Evolutionary conservation across 768 basidiomycete genomes (phyloP).

Genomic region (Boletus vinaceobasis): DNA sequence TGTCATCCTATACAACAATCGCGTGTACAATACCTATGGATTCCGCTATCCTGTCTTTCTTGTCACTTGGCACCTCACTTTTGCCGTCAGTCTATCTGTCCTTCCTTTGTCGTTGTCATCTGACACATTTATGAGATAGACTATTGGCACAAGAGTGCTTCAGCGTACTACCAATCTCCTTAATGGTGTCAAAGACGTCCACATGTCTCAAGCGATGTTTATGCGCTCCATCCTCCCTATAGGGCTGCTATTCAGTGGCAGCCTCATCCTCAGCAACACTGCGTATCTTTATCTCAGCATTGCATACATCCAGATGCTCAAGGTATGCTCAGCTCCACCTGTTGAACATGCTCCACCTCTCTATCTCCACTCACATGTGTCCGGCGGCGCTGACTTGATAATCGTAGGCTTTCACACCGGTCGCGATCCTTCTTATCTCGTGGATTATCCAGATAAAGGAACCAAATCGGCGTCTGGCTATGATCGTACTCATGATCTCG

Average conservation of each 20-base stretch:
- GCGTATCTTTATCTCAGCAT: conserved; percentile 91
- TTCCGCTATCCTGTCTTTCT: conserved; percentile 93
- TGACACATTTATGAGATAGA: conserved; percentile 32
- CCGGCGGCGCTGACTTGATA: neutral
- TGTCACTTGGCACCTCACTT: conserved; percentile 79
- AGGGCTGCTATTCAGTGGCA: conserved; percentile 89
- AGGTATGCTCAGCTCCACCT: conserved; percentile 43
- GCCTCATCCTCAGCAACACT: conserved; percentile 86
- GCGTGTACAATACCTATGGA: conserved; percentile 73
- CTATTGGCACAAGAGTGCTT: conserved; percentile 83
- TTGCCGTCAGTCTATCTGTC: conserved; percentile 47
- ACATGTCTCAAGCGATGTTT: conserved; percentile 77
- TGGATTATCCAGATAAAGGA: conserved; percentile 88
- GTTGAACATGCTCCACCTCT: neutral
- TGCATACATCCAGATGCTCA: conserved; percentile 96
- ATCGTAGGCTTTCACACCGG: conserved; percentile 80
- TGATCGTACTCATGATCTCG: conserved; percentile 91
- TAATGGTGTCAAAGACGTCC: conserved; percentile 74
- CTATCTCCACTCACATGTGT: neutral
- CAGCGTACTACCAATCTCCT: conserved; percentile 78
- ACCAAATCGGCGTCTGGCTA: conserved; percentile 71
- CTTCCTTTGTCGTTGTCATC: neutral
- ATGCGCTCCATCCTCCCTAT: conserved; percentile 88
- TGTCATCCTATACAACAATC: conserved; percentile 97
- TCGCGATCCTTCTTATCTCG: conserved; percentile 90